Evolutionary conservation across 139 green algal species (phyloP).

Genomic region (Chloropicon primus): DNA sequence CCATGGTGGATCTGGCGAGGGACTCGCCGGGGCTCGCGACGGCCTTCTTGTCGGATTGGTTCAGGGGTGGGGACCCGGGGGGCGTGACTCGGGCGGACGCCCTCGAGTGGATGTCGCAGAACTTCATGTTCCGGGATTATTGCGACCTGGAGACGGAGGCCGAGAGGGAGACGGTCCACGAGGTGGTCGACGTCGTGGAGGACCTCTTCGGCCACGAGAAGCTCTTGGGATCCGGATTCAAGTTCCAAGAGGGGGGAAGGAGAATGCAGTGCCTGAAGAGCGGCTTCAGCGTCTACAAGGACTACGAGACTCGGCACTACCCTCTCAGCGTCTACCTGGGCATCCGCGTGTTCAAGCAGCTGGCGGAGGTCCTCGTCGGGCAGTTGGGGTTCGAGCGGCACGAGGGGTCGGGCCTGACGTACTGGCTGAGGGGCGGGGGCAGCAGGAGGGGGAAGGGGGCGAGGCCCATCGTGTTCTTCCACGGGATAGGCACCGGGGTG

Average conservation of each 20-base stretch:
- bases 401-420: background rate
- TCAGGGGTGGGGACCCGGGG: background rate
- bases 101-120: background rate
- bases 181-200: background rate
- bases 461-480: background rate
- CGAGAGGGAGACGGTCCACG: background rate
- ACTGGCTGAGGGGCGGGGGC: background rate
- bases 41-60: background rate
- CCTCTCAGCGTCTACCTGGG: background rate
- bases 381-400: background rate
- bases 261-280: background rate
- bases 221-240: background rate
- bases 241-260: background rate
- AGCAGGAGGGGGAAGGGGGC: background rate
- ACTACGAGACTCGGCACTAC: background rate
- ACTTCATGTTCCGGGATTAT: background rate
- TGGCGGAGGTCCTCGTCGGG: background rate
- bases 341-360: background rate
- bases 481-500: background rate
- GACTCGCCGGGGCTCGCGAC: background rate
- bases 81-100: background rate
- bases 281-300: background rate
- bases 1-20: background rate
- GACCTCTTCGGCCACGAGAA: background rate
- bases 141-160: background rate